These are phyloP conservation scores for Breynia disticha DNA, from an alignment of 441 rosid species.

Conservation along the genomic window DNA sequence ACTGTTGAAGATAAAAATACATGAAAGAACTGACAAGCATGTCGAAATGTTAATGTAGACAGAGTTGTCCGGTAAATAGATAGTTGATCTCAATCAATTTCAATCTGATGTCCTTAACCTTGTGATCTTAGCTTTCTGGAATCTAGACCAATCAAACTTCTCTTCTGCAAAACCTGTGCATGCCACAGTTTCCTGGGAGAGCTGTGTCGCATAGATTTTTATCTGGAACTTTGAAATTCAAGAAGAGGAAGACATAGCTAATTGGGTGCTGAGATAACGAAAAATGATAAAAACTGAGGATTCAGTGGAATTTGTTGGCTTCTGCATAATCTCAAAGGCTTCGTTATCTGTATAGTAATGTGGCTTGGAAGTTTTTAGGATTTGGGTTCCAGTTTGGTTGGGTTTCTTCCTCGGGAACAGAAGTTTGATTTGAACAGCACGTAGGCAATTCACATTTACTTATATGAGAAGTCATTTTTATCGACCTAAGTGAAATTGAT, in stretches of 20 bases:
- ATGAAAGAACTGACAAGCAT: neutral
- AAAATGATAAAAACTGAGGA: neutral
- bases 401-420: too few species aligned
- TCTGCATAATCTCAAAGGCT: neutral
- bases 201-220: neutral
- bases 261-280: too few species aligned
- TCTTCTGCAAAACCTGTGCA: neutral
- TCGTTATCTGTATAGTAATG: too few species aligned
- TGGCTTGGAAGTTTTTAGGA: too few species aligned
- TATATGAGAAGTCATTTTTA: too few species aligned
- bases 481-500: too few species aligned
- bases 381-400: too few species aligned
- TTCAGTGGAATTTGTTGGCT: constrained; percentile 17
- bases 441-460: too few species aligned
- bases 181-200: neutral
- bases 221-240: too few species aligned
- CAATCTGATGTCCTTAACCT: constrained; percentile 14
- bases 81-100: constrained; percentile 9
- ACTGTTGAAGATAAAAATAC: too few species aligned
- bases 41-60: constrained; percentile 7
- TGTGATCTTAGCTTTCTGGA: constrained; percentile 9
- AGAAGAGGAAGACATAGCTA: too few species aligned
- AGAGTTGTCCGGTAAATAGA: constrained; percentile 1
- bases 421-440: too few species aligned
- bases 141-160: constrained; percentile 8